These are phyloP conservation scores for Nelumbo lutea DNA, from an alignment of 164 flowering plant genomes.

Conservation along the genomic window DNA sequence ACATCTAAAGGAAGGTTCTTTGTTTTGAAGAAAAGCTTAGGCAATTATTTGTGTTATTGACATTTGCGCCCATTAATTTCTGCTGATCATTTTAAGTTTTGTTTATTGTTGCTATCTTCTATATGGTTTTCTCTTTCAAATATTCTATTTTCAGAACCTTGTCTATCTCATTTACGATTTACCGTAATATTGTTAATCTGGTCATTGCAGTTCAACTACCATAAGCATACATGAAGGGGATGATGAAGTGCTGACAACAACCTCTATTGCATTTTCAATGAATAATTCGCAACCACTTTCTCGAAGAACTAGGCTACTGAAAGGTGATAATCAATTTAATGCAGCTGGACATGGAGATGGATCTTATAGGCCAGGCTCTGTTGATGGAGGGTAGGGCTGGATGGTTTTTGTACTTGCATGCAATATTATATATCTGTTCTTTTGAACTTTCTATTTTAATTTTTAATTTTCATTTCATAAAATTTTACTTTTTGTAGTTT, in stretches of 20 bases:
- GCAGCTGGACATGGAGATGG: constrained; percentile 47
- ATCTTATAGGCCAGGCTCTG: constrained; percentile 43
- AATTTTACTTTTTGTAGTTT: too few relatives aligned
- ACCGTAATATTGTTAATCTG: constrained; percentile 8
- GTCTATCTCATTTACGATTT: neutral
- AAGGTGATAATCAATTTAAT: constrained; percentile 58
- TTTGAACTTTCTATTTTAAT: neutral
- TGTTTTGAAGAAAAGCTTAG: neutral
- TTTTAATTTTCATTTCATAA: neutral
- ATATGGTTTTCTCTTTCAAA: neutral
- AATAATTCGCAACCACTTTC: constrained; percentile 67
- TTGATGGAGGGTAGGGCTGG: constrained; percentile 66
- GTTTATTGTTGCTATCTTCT: neutral
- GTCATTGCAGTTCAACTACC: constrained; percentile 58
- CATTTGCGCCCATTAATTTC: neutral
- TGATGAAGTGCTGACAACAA: constrained; percentile 71
- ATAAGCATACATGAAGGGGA: constrained; percentile 58
- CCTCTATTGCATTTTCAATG: constrained; percentile 45
- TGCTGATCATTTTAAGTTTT: neutral
- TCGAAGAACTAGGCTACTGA: constrained; percentile 74
- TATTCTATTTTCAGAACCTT: neutral
- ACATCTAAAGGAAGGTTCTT: neutral
- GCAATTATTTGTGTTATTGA: neutral
- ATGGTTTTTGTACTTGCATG: neutral
- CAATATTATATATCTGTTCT: neutral